Base-by-base conservation (phyloP, 169 alveolate species). In the Plasmodium cynomolgi region DNA sequence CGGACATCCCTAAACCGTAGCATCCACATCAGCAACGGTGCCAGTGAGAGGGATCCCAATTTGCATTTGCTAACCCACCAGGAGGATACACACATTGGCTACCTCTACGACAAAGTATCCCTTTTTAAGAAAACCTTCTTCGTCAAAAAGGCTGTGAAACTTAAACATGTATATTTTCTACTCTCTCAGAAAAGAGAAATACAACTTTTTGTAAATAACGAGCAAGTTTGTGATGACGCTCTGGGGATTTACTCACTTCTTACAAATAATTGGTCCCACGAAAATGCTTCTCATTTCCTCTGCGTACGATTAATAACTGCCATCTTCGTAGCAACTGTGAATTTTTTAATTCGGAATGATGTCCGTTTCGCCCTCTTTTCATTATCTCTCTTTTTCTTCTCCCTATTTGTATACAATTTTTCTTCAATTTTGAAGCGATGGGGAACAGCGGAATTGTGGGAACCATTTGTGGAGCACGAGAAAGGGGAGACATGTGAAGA, bases 31-130 rank as follows among this genome's bases (percentile, higher is more conserved):
- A 62, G 33, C 33, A 62, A 26, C 33, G 26, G 34, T 0, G 9
- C 29, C 75, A n/a, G 15, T n/a, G 39, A 84, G 39, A 34, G 15
- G 20, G 34, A 73, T 8, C 8, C 54, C n/a, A 84, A 73, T 84
- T 54, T 56, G 17, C 79, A 26, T 73, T 84, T 84, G n/a, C 56
- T 84, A 73, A 56, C 44, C n/a, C 23, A 26, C 33, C n/a, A 71
- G 20, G 47, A 71, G 9, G 77, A 56, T 17, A 84, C 77, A 73
- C 44, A 73, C 29, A 74, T 84, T 54, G 93, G 93, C 47, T 84
- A 84, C 77, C 75, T 72, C 33, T 84, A 84, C 54, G 93, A 84
- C 23, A 84, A 84, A 84, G 77, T 84, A 73, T 29, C 50, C 44
- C 73, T 84, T 29, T 84, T 84, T 84, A 84, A 73, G 54, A 84